These are phyloP conservation scores for Daldinia eschscholtzii DNA, from an alignment of 2,329 filamentous ascomycete species.

Conservation along the genomic window DNA sequence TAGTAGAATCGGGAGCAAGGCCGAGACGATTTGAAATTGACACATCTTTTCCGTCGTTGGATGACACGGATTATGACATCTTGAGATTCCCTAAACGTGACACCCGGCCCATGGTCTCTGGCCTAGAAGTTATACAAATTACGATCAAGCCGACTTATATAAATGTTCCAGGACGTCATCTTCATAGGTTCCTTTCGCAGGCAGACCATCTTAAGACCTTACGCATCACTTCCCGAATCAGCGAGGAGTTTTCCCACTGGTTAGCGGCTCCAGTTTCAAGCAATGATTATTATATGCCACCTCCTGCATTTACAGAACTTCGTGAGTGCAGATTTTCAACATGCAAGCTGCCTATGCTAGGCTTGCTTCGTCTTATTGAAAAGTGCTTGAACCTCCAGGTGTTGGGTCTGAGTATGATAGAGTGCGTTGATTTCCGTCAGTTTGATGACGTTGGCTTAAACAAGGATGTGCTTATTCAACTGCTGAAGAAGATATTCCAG, in stretches of 20 bases:
- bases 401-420: conserved; percentile 7
- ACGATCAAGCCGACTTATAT: not conserved
- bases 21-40: conserved; percentile 27
- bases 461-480: not conserved
- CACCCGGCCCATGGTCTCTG: conserved; percentile 21
- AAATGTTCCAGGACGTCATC: conserved; percentile 7
- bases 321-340: conserved; percentile 16
- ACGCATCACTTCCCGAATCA: not conserved
- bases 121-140: conserved; percentile 23
- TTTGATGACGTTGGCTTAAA: not conserved
- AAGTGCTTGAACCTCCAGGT: conserved; percentile 32
- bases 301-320: conserved; percentile 30
- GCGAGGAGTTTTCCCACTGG: conserved; percentile 28
- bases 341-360: not conserved
- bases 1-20: conserved; percentile 29
- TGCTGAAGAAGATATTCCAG: conserved; percentile 7
- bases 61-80: conserved; percentile 29
- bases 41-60: not conserved
- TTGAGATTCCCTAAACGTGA: conserved; percentile 25
- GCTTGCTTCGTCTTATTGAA: conserved; percentile 19
- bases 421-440: not conserved
- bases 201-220: conserved; percentile 22
- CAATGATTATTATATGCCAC: conserved; percentile 10
- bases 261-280: conserved; percentile 9
- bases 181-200: conserved; percentile 30